Conservation (phyloP, 2,329 filamentous ascomycete genomes). For the Hortaea sp. region DNA sequence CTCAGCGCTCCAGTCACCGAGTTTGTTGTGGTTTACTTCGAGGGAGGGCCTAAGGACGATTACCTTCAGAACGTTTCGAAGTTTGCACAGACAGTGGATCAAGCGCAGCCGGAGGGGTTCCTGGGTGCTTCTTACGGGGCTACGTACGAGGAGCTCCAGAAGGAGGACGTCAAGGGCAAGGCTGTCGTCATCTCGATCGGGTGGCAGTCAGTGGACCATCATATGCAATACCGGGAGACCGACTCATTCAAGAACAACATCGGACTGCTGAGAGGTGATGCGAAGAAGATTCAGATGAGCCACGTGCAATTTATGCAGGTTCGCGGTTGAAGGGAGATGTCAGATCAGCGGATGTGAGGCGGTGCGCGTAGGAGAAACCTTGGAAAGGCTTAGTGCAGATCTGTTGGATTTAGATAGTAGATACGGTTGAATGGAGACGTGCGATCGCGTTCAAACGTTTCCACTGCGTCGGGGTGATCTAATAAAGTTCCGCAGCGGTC, state of each 20-base stretch:
- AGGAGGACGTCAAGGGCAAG: conserved; percentile 29
- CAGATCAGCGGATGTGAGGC: no score
- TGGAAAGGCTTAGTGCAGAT: no score
- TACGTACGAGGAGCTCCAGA: conserved; percentile 20
- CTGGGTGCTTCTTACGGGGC: conserved; percentile 13
- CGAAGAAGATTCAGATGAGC: conserved; percentile 6
- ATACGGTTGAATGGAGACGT: no score
- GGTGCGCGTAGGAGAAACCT: no score
- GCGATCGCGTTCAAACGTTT: no score
- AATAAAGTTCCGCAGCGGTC: no score
- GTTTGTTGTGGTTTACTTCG: conserved; percentile 36
- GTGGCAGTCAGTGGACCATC: conserved; percentile 42
- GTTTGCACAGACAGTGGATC: conserved; percentile 28
- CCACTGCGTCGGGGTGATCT: no score
- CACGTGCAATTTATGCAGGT: conserved; percentile 1
- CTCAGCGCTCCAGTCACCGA: conserved; percentile 40
- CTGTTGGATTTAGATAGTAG: no score
- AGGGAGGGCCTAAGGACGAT: conserved; percentile 23
- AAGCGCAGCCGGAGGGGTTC: conserved; percentile 19
- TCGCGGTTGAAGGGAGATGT: no score
- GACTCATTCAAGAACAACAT: conserved; percentile 36
- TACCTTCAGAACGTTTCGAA: conserved; percentile 26
- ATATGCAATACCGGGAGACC: conserved; percentile 37
- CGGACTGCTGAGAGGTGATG: conserved; percentile 1
- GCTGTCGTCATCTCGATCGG: conserved; percentile 38